A percentile compares a stretch with the other conserved stretches of the same genome.
Evolutionary conservation across 2,329 filamentous ascomycete species (phyloP).

Genomic region (Nemania abortiva): DNA sequence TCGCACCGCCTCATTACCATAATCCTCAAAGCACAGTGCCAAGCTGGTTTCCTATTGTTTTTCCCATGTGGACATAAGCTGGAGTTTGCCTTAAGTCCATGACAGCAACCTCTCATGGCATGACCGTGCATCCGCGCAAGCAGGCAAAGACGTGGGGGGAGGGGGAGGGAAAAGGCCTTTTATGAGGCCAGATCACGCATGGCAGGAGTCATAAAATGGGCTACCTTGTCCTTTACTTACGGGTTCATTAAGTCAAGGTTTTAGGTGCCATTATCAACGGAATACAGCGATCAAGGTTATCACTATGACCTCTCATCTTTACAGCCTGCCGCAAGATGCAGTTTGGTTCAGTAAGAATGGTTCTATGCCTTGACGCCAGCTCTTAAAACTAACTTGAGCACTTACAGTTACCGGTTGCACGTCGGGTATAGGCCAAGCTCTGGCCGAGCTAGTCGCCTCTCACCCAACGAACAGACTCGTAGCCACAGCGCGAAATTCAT

Average conservation of each 20-base stretch:
- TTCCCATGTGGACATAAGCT: neutral
- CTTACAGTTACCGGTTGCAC: slow-evolving; percentile 62
- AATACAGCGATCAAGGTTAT: neutral
- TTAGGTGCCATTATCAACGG: neutral
- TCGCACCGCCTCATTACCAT: neutral
- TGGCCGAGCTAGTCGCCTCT: slow-evolving; percentile 55
- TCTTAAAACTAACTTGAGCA: slow-evolving; percentile 28
- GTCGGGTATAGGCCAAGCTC: slow-evolving; percentile 59
- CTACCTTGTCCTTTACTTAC: too few relatives aligned
- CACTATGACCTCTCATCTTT: slow-evolving; percentile 27
- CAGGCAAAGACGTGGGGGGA: too few relatives aligned
- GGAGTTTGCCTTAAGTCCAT: neutral
- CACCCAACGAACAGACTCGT: slow-evolving; percentile 57
- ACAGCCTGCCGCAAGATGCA: slow-evolving; percentile 36
- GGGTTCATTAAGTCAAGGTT: neutral
- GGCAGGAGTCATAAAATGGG: too few relatives aligned
- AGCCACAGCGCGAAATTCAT: slow-evolving; percentile 56
- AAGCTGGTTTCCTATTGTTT: neutral
- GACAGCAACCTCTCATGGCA: too few relatives aligned
- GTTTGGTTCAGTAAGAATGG: slow-evolving; percentile 39
- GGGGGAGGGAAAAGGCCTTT: too few relatives aligned
- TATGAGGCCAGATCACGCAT: too few relatives aligned
- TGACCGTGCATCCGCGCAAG: too few relatives aligned
- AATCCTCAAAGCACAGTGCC: neutral
- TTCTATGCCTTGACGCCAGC: neutral